Evolutionary conservation across 1,284 basidiomycete species (phyloP).

Genomic region (Sporisorium iseilematis-ciliati): DNA sequence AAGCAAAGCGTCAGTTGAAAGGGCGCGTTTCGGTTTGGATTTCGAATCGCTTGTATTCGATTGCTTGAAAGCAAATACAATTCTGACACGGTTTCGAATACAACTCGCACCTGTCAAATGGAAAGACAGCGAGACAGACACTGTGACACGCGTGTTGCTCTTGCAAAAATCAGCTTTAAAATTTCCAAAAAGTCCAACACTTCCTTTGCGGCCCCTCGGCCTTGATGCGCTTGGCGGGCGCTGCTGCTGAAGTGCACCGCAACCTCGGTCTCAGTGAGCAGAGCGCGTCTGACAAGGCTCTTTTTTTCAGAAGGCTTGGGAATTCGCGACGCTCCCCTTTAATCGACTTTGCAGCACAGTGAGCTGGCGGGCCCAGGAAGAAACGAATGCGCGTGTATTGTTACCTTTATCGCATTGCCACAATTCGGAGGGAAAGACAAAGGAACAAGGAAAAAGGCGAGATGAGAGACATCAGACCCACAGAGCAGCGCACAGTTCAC

Average conservation of each 20-base stretch:
- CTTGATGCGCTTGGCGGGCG: too few species aligned
- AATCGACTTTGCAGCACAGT: not conserved
- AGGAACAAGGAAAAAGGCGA: not conserved
- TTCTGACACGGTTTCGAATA: not conserved
- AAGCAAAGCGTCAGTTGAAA: slow-evolving; percentile 2
- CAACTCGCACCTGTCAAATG: not conserved
- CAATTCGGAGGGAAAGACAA: not conserved
- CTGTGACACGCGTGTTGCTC: not conserved
- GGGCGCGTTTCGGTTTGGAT: not conserved
- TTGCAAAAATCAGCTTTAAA: slow-evolving; percentile 9
- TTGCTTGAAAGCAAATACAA: not conserved
- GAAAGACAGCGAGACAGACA: slow-evolving; percentile 4
- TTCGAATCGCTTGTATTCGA: not conserved
- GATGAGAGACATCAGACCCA: not conserved
- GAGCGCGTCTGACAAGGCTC: slow-evolving; percentile 9
- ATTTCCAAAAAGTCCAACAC: slow-evolving; percentile 28
- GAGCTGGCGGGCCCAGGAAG: too few species aligned
- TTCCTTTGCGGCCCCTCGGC: slow-evolving; percentile 13
- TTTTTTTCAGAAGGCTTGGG: too few species aligned
- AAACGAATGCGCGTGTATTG: not conserved
- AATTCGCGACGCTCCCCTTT: too few species aligned
- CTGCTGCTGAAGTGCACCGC: not conserved
- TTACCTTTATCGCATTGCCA: not conserved
- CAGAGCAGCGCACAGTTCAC: not conserved
- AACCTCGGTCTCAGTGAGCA: not conserved